phyloP scores from a whole-genome alignment of 352 stramenopile species.

The Globisporangium mamillatum region DNA sequence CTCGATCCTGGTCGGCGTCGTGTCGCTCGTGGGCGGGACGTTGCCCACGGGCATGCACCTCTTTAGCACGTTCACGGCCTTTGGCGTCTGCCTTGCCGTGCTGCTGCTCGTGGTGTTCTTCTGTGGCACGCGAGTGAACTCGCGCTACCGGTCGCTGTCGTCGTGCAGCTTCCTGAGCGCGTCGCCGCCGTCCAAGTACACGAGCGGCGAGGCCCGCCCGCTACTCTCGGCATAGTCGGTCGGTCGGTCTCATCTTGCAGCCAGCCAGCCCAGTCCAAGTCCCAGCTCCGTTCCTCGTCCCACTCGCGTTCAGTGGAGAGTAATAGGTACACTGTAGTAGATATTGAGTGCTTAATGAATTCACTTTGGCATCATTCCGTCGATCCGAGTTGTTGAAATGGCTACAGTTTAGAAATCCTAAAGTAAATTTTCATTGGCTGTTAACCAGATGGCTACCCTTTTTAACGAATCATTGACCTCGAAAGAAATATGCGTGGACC shows the following conservation, averaged over 20 bases:
- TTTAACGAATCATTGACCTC: neutral
- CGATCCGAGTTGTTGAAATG: neutral
- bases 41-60: constrained; percentile 73
- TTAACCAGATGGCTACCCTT: neutral
- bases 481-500: neutral
- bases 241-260: neutral
- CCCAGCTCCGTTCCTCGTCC: neutral
- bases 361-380: neutral
- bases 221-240: constrained; percentile 30
- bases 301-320: neutral
- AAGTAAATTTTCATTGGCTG: neutral
- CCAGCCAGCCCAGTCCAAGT: neutral
- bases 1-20: constrained; percentile 60
- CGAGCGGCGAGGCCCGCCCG: constrained; percentile 42
- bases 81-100: constrained; percentile 67
- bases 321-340: neutral
- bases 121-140: constrained; percentile 75
- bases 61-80: constrained; percentile 75
- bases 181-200: constrained; percentile 54
- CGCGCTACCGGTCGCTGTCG: constrained; percentile 69
- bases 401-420: neutral
- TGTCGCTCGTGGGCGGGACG: constrained; percentile 66
- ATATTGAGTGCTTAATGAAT: neutral
- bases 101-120: constrained; percentile 81
- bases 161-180: constrained; percentile 71